Percentiles rank a stretch among this genome's conserved stretches.
Conservation (phyloP, 2,329 filamentous ascomycete genomes). For the Hymenoscyphus fraxineus region DNA sequence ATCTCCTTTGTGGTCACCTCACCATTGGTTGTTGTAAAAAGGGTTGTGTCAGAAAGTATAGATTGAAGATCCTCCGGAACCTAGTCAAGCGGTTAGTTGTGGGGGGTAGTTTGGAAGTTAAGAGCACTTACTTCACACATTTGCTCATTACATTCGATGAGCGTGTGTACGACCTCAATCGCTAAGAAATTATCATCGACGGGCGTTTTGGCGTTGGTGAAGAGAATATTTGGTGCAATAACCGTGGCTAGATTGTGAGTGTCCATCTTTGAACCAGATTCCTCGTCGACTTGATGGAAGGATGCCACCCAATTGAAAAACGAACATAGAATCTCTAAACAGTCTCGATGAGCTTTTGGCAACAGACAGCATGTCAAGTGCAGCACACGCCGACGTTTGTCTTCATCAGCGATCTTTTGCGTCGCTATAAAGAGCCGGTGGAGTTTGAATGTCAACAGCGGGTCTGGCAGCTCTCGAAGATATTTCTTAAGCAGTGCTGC, state of each 20-base stretch:
- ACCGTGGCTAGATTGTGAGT: slow-evolving; percentile 96
- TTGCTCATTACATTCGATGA: slow-evolving; percentile 90
- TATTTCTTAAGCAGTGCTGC: slow-evolving; percentile 94
- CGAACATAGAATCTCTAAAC: slow-evolving; percentile 88
- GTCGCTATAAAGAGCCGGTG: slow-evolving; percentile 87
- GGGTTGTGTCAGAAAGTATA: slow-evolving; percentile 75
- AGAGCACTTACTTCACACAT: slow-evolving; percentile 81
- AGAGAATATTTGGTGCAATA: slow-evolving; percentile 92
- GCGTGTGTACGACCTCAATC: slow-evolving; percentile 85
- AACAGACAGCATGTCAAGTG: slow-evolving; percentile 90
- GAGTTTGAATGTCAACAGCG: slow-evolving; percentile 90
- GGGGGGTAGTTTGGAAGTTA: background rate
- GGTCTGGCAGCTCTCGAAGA: slow-evolving; percentile 88
- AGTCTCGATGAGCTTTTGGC: slow-evolving; percentile 88
- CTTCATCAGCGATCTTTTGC: slow-evolving; percentile 79
- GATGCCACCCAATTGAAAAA: slow-evolving; percentile 98
- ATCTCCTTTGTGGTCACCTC: slow-evolving; percentile 98
- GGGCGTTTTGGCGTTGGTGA: slow-evolving; percentile 61
- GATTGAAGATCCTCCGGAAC: slow-evolving; percentile 89
- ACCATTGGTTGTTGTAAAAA: slow-evolving; percentile 70
- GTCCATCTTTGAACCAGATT: slow-evolving; percentile 98
- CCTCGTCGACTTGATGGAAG: slow-evolving; percentile 95
- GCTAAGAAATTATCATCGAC: slow-evolving; percentile 90
- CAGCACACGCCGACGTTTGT: slow-evolving; percentile 77
- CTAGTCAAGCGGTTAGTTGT: slow-evolving; percentile 45